Conservation (phyloP, 495 filamentous ascomycete species). For the Amphirosellinia nigrospora region DNA sequence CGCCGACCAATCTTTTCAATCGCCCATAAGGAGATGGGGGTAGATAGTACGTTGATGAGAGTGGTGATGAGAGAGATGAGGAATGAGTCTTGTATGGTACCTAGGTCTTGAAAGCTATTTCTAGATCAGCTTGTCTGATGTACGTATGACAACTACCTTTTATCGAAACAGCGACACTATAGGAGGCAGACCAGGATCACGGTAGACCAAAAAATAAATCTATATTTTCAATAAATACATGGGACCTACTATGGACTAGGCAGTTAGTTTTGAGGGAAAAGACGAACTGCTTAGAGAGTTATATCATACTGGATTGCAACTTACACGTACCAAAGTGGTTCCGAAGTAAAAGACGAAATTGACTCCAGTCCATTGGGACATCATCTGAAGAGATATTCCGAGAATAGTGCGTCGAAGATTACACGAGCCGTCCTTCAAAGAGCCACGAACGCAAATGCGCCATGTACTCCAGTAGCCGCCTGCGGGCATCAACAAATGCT, state of each 20-base stretch:
- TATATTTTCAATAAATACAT: neutral
- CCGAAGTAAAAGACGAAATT: constrained; percentile 96
- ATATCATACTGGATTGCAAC: neutral
- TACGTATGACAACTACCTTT: neutral
- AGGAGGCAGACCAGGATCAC: neutral
- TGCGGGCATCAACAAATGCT: constrained; percentile 67
- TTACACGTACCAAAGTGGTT: constrained; percentile 62
- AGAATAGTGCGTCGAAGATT: constrained; percentile 78
- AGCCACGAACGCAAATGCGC: constrained; percentile 67
- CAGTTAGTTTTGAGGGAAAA: neutral
- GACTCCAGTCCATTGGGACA: constrained; percentile 70
- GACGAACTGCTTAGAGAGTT: too few relatives aligned
- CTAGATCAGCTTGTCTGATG: neutral
- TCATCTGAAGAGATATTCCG: constrained; percentile 75
- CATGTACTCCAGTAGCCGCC: constrained; percentile 71
- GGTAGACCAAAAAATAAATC: neutral
- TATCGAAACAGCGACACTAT: neutral
- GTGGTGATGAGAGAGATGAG: constrained; percentile 81
- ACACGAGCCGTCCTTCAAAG: constrained; percentile 58
- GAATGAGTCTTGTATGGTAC: constrained; percentile 76
- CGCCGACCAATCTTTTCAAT: constrained; percentile 85
- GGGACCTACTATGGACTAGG: constrained; percentile 20
- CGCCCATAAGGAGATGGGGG: constrained; percentile 80
- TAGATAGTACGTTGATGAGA: constrained; percentile 84
- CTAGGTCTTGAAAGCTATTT: constrained; percentile 65